These are phyloP conservation scores for Cordyceps militaris DNA, from an alignment of 2,329 filamentous ascomycete genomes.

Conservation along the genomic window DNA sequence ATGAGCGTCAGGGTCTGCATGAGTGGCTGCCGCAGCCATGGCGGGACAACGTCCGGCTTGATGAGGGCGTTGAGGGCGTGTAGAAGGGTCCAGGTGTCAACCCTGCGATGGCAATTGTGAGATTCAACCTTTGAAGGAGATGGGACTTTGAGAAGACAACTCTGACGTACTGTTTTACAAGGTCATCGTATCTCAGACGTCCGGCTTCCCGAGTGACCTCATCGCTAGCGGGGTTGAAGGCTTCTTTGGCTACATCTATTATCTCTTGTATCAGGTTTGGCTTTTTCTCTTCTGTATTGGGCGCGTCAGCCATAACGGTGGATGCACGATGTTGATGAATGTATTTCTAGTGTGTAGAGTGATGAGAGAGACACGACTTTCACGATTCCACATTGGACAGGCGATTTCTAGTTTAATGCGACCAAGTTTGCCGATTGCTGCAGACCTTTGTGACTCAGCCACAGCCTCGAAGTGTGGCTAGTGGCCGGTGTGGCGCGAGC, in stretches of 20 bases:
- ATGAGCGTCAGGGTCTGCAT: conserved; percentile 51
- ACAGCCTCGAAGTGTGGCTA: background rate
- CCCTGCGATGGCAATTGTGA: conserved; percentile 18
- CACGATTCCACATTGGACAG: background rate
- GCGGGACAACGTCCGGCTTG: conserved; percentile 50
- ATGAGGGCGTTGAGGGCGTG: conserved; percentile 56
- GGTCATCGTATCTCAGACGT: conserved; percentile 34
- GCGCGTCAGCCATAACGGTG: conserved; percentile 22
- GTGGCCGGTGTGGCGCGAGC: background rate
- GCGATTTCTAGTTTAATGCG: background rate
- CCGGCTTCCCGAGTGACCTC: conserved; percentile 28
- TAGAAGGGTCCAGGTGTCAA: conserved; percentile 45
- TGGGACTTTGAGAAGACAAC: background rate
- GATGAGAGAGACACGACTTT: background rate
- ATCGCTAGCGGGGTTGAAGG: conserved; percentile 39
- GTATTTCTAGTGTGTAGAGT: background rate
- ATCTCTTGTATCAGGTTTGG: conserved; percentile 28
- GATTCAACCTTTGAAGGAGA: background rate
- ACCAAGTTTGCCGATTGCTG: background rate
- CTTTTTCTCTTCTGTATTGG: conserved; percentile 16
- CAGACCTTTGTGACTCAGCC: background rate
- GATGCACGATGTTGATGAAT: background rate
- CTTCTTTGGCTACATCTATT: conserved; percentile 37
- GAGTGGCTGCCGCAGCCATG: conserved; percentile 53
- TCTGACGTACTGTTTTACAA: conserved; percentile 40